Evolutionary conservation across 805 yeast genomes (phyloP).

Genomic region (Candida sanyiensis): DNA sequence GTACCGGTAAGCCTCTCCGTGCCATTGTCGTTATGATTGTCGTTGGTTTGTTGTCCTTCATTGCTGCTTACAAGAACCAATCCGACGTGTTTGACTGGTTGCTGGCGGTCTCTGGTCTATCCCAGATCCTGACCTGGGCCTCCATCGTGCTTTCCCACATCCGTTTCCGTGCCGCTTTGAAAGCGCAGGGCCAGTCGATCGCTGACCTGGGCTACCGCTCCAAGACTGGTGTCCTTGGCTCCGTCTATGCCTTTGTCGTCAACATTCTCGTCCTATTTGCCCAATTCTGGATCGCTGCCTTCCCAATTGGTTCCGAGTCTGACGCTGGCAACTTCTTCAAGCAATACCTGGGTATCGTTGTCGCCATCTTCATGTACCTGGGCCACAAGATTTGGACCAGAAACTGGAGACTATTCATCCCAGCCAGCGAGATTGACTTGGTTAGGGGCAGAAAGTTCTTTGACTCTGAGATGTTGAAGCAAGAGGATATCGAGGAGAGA

Average conservation of each 20-base stretch:
- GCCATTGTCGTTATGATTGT: slow-evolving; percentile 45
- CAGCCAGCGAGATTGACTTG: slow-evolving; percentile 46
- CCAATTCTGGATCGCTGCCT: slow-evolving; percentile 61
- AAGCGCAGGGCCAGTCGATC: slow-evolving; percentile 42
- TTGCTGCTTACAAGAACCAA: slow-evolving; percentile 55
- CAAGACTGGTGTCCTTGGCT: slow-evolving; percentile 46
- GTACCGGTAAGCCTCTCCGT: slow-evolving; percentile 52
- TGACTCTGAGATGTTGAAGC: slow-evolving; percentile 32
- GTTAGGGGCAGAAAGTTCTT: slow-evolving; percentile 47
- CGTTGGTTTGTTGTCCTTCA: slow-evolving; percentile 55
- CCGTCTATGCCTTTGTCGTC: slow-evolving; percentile 42
- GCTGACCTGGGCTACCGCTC: slow-evolving; percentile 49
- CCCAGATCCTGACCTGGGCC: slow-evolving; percentile 59
- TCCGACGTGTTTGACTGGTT: slow-evolving; percentile 60
- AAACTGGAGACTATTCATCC: slow-evolving; percentile 30
- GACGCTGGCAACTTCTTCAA: slow-evolving; percentile 41
- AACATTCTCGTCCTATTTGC: slow-evolving; percentile 45
- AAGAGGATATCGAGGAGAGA: slow-evolving; percentile 33
- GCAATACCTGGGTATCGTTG: slow-evolving; percentile 43
- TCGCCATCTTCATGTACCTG: slow-evolving; percentile 39
- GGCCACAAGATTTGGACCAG: slow-evolving; percentile 40
- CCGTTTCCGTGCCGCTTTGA: slow-evolving; percentile 53
- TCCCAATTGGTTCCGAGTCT: slow-evolving; percentile 44
- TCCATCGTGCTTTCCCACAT: slow-evolving; percentile 49
- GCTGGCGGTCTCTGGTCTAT: slow-evolving; percentile 54